Percentiles rank a stretch among this genome's conserved stretches.
phyloP scores from a whole-genome alignment of 75 land plant genomes.

The Picea sitchensis region DNA sequence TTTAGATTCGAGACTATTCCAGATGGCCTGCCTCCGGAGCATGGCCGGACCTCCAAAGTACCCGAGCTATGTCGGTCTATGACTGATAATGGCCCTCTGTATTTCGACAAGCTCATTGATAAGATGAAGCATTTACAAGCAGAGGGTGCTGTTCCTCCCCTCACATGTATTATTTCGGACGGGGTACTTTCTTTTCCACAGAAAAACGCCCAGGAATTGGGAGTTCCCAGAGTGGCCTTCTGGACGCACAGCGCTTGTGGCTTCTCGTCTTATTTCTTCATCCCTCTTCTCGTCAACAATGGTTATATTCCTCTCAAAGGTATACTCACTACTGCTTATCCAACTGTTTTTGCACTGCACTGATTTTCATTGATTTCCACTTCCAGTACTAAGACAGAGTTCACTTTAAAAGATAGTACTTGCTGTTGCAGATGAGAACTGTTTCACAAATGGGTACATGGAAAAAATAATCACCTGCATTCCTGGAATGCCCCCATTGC shows the following conservation, averaged over 20 bases:
- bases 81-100: neutral
- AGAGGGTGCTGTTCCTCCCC: neutral
- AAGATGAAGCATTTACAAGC: neutral
- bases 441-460: conserved; percentile 1
- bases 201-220: conserved; percentile 15
- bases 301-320: no score
- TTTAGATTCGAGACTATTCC: conserved; percentile 22
- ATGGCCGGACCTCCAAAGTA: conserved; percentile 13
- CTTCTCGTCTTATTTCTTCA: neutral
- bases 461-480: conserved; percentile 12
- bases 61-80: conserved; percentile 11
- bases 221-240: conserved; percentile 18
- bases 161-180: conserved; percentile 28
- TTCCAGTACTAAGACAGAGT: no score
- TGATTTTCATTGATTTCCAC: no score
- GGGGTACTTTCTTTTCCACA: conserved; percentile 7
- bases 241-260: conserved; percentile 13
- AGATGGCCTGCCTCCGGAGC: conserved; percentile 20
- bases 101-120: neutral
- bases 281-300: no score
- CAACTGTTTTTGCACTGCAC: no score
- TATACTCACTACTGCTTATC: no score
- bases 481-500: conserved; percentile 12
- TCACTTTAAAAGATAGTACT: no score
- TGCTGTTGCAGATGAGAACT: no score